Conservation (phyloP, 2,329 filamentous ascomycete species). For the Colletotrichum tanaceti region DNA sequence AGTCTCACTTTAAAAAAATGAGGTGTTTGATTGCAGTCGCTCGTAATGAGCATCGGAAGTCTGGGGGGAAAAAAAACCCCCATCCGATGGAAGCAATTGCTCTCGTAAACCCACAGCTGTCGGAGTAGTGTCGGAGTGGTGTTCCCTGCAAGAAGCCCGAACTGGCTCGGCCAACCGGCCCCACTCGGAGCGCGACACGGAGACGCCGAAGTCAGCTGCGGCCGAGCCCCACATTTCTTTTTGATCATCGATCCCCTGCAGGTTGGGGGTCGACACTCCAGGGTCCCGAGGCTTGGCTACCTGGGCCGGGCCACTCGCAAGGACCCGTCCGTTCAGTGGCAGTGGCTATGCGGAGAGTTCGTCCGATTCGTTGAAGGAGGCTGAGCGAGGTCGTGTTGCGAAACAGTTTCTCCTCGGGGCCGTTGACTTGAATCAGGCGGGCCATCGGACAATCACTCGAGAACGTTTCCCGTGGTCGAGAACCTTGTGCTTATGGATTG, state of each 20-base stretch:
- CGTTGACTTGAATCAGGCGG: no score
- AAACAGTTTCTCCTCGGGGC: background rate
- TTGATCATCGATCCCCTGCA: constrained; percentile 4
- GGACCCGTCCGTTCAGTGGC: background rate
- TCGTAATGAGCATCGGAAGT: no score
- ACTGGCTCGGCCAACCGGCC: constrained; percentile 19
- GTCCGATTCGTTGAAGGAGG: constrained; percentile 9
- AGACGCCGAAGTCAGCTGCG: constrained; percentile 22
- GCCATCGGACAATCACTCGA: no score
- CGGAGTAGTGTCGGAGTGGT: background rate
- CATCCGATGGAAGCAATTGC: no score
- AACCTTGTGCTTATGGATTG: background rate
- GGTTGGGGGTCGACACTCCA: background rate
- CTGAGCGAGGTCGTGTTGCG: constrained; percentile 10
- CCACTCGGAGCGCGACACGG: constrained; percentile 23
- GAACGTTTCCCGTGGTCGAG: background rate
- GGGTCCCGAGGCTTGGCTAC: background rate
- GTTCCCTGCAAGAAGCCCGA: background rate
- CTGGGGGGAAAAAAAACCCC: no score
- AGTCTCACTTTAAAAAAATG: no score
- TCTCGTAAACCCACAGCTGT: constrained; percentile 33
- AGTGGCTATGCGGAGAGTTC: constrained; percentile 21
- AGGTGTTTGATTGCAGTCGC: no score
- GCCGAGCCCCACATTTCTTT: constrained; percentile 3
- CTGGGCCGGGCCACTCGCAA: background rate